Percentiles rank a stretch among this genome's conserved stretches.
Evolutionary conservation across 192 early-diverging fungal genomes (phyloP).

Genomic region (Dispira parvispora): DNA sequence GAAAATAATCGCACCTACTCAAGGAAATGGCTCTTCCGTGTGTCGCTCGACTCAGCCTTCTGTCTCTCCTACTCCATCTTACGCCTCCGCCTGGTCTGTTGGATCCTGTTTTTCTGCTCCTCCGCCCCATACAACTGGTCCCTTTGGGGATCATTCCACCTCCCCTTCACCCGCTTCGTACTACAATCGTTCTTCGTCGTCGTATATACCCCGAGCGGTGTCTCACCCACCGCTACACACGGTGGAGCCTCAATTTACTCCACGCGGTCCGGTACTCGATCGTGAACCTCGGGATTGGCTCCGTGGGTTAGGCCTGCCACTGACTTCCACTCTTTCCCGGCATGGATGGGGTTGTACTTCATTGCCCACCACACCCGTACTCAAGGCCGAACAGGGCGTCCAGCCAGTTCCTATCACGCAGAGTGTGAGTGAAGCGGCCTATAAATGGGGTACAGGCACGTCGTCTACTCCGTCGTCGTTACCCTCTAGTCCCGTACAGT

Average conservation of each 20-base stretch:
- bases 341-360: not conserved
- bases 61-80: not conserved
- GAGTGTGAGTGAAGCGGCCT: not conserved
- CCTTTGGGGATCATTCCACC: not conserved
- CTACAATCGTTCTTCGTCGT: not conserved
- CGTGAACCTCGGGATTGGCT: not conserved
- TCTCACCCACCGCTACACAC: not conserved
- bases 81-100: not conserved
- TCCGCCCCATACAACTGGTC: not conserved
- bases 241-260: not conserved
- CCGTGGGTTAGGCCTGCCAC: not conserved
- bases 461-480: not conserved
- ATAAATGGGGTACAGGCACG: not conserved
- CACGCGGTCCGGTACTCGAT: not conserved
- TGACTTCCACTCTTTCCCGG: conserved; percentile 1
- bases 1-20: not conserved
- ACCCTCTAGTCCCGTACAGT: not conserved
- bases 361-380: not conserved
- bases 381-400: not conserved
- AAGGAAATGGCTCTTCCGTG: not conserved
- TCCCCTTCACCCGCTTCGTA: not conserved
- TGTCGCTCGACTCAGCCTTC: not conserved
- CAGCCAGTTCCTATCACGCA: not conserved
- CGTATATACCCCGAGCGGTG: not conserved
- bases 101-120: not conserved